These are phyloP conservation scores for Gonapodya prolifera DNA, from an alignment of 192 early-diverging fungal genomes.

Conservation along the genomic window DNA sequence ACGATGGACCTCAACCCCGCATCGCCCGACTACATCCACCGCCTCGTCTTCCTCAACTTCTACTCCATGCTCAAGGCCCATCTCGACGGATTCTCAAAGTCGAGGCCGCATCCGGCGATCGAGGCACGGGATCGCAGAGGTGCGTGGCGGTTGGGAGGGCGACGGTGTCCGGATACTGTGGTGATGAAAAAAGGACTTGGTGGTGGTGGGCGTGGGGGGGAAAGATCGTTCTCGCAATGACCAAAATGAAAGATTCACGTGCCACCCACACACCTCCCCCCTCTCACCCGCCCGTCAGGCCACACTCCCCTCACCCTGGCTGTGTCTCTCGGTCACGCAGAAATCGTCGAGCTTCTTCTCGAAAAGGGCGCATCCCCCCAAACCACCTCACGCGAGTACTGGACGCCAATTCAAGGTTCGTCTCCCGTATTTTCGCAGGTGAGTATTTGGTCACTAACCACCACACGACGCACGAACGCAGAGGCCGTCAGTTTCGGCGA, in stretches of 20 bases:
- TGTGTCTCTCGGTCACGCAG: not conserved
- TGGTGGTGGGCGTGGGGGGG: too few species aligned
- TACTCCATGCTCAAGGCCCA: not conserved
- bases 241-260: too few species aligned
- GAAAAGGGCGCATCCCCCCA: not conserved
- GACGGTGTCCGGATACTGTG: too few species aligned
- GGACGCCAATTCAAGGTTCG: not conserved
- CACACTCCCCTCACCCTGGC: not conserved
- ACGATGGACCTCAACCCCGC: too few species aligned
- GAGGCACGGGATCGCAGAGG: not conserved
- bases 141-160: too few species aligned
- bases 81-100: not conserved
- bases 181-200: too few species aligned
- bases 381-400: not conserved
- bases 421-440: not conserved
- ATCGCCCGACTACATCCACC: not conserved
- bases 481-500: conserved; percentile 33
- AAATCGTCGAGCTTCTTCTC: not conserved
- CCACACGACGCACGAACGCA: not conserved
- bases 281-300: too few species aligned
- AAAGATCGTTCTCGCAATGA: too few species aligned
- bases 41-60: not conserved
- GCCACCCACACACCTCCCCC: too few species aligned
- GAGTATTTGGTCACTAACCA: too few species aligned
- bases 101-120: not conserved